Base-by-base conservation (phyloP, 768 basidiomycete genomes). In the Clitopilus hobsonii region DNA sequence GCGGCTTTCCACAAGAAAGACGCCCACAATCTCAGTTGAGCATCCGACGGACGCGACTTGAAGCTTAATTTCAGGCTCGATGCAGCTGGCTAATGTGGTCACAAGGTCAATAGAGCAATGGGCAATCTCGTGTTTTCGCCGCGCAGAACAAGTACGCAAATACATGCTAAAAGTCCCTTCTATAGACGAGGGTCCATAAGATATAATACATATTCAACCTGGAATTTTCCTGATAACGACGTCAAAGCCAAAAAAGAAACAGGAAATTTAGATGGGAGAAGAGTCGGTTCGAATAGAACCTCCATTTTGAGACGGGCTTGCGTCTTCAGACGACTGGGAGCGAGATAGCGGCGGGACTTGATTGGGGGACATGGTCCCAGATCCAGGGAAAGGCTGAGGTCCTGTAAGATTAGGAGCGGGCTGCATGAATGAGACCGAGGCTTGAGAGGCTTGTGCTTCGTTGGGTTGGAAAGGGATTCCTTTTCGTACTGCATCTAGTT, bases 401-500 rank as follows among this genome's bases (percentile, higher is more conserved):
- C n/a, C n/a, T n/a, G n/a, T n/a, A 27, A 51, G 25, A 20, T 51
- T 32, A 10, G 69, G n/a, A 36, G 32, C 32, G n/a, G 11, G 41
- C 22, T 45, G 41, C 41, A 45, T 45, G 22, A 45, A 45, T 45
- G 41, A 2, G 4, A 45, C n/a, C 22, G 41, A 20, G 6, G 41
- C 4, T 3, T 11, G n/a, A 18, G 41, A 27, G 67, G 71, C 13
- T 67, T 74, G 54, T 58, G 38, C 65, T 71, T 38, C 77, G 80
- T 32, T 77, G 76, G 53, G 81, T 69, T 14, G 77, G 41, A 45
- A 45, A 45, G 41, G 71, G 72, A 71, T 74, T 38, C 84, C 86
- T 64, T 84, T 78, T 50, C 86, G 87, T 54, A 81, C 65, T n/a
- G 69, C 69, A 45, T 79, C 89, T 49, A 91, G 65, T 67, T 94